A percentile compares a stretch with the other conserved stretches of the same genome.
Conservation (phyloP, 129 eudicot genomes). For the Heracleum sosnowskyi region DNA sequence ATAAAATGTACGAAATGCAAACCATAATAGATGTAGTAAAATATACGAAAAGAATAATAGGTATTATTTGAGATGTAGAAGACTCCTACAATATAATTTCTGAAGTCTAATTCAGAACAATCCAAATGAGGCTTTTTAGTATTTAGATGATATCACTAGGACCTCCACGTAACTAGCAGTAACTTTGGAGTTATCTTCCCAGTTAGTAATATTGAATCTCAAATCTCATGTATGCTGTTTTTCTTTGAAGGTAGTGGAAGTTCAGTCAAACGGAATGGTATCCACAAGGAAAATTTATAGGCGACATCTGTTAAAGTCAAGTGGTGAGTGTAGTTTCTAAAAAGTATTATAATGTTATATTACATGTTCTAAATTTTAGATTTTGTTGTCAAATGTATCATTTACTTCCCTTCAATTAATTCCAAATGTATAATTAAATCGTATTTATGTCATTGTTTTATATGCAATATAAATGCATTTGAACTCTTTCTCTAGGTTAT, state of each 20-base stretch:
- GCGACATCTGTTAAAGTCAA: conserved; percentile 70
- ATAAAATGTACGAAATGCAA: neutral
- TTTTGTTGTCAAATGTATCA: conserved; percentile 7
- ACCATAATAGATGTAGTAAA: neutral
- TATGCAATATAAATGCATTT: neutral
- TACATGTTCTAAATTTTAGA: neutral
- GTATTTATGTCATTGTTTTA: neutral
- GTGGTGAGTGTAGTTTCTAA: conserved; percentile 50
- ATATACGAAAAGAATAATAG: neutral
- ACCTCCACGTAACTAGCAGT: neutral
- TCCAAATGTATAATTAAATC: neutral
- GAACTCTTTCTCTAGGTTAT: neutral
- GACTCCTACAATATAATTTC: neutral
- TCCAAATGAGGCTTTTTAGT: neutral
- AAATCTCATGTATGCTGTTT: conserved; percentile 16
- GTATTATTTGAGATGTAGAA: neutral
- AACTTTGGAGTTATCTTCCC: neutral
- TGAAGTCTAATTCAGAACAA: neutral
- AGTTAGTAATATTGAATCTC: neutral
- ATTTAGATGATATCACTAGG: neutral
- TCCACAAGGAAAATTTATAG: conserved; percentile 78
- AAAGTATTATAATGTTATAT: conserved; percentile 4
- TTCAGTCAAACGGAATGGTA: conserved; percentile 61
- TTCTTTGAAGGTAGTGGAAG: conserved; percentile 83
- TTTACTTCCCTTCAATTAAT: neutral